Evolutionary conservation across 345 rosid species (phyloP).

Genomic region (Stellera chamaejasme): DNA sequence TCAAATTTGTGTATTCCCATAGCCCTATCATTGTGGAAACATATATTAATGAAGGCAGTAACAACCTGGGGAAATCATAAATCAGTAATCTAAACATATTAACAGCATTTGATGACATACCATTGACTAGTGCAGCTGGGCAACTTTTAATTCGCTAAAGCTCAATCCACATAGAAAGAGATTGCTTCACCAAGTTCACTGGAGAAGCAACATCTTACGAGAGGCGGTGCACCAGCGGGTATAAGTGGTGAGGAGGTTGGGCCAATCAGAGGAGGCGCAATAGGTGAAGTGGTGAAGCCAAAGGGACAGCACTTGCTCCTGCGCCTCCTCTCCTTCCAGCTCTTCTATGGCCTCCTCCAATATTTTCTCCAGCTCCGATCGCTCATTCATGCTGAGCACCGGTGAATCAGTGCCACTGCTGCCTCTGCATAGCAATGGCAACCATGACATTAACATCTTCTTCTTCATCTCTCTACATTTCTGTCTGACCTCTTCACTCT

Average conservation of each 20-base stretch:
- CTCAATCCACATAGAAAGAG: too few relatives aligned
- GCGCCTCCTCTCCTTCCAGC: conserved; percentile 45
- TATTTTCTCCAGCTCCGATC: conserved; percentile 43
- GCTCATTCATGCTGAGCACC: conserved; percentile 39
- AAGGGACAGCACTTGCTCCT: conserved; percentile 63
- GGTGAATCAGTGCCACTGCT: conserved; percentile 68
- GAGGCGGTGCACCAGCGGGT: conserved; percentile 65
- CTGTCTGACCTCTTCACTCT: conserved; percentile 23
- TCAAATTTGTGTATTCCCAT: neutral
- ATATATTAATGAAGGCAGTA: too few relatives aligned
- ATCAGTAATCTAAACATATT: too few relatives aligned
- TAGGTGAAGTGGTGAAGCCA: conserved; percentile 84
- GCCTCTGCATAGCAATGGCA: conserved; percentile 68
- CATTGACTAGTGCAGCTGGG: too few relatives aligned
- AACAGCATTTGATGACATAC: too few relatives aligned
- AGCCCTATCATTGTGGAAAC: neutral
- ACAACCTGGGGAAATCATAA: too few relatives aligned
- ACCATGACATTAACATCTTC: conserved; percentile 68
- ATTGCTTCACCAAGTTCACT: conserved; percentile 1
- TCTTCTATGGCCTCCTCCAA: conserved; percentile 51
- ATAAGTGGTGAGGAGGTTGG: conserved; percentile 59
- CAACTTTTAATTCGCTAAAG: too few relatives aligned
- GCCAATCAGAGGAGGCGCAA: conserved; percentile 78
- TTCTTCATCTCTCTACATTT: conserved; percentile 31
- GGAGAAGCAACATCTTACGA: conserved; percentile 46